Percentiles rank a stretch among this genome's conserved stretches.
phyloP scores from a whole-genome alignment of 1,139 yeast species.

The Candida sp. region DNA sequence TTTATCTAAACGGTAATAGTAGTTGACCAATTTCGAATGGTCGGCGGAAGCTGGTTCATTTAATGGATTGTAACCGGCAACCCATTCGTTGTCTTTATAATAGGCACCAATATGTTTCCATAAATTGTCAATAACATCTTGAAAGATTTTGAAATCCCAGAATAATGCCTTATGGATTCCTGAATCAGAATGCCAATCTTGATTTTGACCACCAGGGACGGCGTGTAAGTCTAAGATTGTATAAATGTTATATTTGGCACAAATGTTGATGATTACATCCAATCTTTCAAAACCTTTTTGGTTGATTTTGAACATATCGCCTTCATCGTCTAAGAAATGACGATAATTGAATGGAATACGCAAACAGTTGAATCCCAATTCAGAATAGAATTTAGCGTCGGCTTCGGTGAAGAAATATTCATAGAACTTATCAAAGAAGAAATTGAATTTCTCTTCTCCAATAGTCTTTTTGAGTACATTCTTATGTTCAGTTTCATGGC shows the following conservation, averaged over 20 bases:
- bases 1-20: conserved; percentile 29
- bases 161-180: conserved; percentile 39
- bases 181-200: conserved; percentile 48
- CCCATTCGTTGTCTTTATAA: conserved; percentile 39
- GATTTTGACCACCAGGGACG: conserved; percentile 48
- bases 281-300: conserved; percentile 38
- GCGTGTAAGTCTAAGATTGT: conserved; percentile 45
- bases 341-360: conserved; percentile 47
- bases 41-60: conserved; percentile 44
- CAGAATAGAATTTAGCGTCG: conserved; percentile 39
- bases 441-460: conserved; percentile 41
- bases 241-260: conserved; percentile 36
- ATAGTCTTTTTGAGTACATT: conserved; percentile 26
- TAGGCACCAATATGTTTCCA: conserved; percentile 40
- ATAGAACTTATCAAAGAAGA: conserved; percentile 43
- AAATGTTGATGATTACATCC: conserved; percentile 35
- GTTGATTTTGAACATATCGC: conserved; percentile 34
- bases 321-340: conserved; percentile 40
- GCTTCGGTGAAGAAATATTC: conserved; percentile 46
- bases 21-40: conserved; percentile 32
- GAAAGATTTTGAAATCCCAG: conserved; percentile 45
- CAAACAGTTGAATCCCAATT: conserved; percentile 39
- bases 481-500: conserved; percentile 46
- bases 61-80: conserved; percentile 48
- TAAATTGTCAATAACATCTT: conserved; percentile 36